Base-by-base conservation (phyloP, 2,329 filamentous ascomycete species). In the Aureobasidium vineae region DNA sequence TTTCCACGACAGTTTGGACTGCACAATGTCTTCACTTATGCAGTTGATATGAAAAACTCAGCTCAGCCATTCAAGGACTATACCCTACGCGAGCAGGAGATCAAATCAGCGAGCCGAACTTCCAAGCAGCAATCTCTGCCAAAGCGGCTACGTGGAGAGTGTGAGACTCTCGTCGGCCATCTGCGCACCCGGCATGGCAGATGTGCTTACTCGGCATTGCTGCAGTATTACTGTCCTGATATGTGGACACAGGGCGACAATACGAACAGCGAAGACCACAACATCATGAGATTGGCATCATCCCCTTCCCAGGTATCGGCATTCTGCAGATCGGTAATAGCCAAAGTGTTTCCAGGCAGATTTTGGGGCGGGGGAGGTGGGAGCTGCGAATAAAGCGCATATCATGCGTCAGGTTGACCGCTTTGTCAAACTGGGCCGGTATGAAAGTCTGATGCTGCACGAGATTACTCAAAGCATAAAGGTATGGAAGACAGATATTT, bases 1-100 rank as follows among this genome's bases (percentile, higher is more conserved):
- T 99, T 99, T 71, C 95, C 95, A 38, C 84, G 89, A 13, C 93
- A 98, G 73, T 98, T 97, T 73, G 86, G 86, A 16, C 80, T 99
- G 3, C 92, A 96, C 74, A 99, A 98, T 76, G 92, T 90, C n/a
- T 97, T 98, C 74, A 92, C 88, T 0, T 90, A 88, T 5, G 78
- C 80, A 3, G 83, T 89, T 19, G 84, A 95, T 74, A 75, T 74
- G 26, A 83, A 79, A 57, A 85, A 90, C 72, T 94, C 89, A 0
- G 81, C 86, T 0, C 89, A 94, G 71, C 85, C 84, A 31, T 88
- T 94, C 73, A 90, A 91, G 73, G 92, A 97, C 75, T 96, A 97
- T 74, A 93, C 90, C 0, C 76, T 92, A 13, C 88, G 94, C 21
- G 94, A 98, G 73, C 84, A 90, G 13, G 94, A 98, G 73, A 94